These are phyloP conservation scores for Pseudocercospora cruenta DNA, from an alignment of 2,329 filamentous ascomycete species.

Conservation along the genomic window DNA sequence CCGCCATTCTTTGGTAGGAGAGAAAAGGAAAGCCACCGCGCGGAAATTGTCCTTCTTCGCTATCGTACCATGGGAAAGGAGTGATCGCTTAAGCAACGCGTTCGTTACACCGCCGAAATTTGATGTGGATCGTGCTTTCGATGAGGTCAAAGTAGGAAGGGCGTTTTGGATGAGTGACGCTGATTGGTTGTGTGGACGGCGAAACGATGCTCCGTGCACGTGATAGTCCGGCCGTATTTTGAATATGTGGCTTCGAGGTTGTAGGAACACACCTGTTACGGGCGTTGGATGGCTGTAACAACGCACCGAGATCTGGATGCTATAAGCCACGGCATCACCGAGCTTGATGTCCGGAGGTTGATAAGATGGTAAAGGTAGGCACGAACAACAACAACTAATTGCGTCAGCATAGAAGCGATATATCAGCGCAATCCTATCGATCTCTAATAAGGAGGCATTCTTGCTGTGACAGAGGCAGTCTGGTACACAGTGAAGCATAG, in stretches of 20 bases:
- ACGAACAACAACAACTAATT: not conserved
- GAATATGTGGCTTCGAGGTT: not conserved
- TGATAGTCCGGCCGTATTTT: not conserved
- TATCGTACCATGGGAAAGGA: slow-evolving; percentile 5
- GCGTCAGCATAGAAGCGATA: not conserved
- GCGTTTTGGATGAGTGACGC: not conserved
- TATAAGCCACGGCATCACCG: not conserved
- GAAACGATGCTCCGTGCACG: not conserved
- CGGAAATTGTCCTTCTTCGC: not conserved
- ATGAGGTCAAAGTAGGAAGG: not conserved
- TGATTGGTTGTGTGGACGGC: not conserved
- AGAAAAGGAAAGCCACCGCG: not conserved
- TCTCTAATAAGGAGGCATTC: no score
- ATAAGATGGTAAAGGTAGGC: not conserved
- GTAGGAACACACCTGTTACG: not conserved
- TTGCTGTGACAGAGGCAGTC: not conserved
- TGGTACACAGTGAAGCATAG: not conserved
- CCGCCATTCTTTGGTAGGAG: slow-evolving; percentile 3
- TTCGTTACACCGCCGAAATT: slow-evolving; percentile 6
- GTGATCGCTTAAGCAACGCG: not conserved
- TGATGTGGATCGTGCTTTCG: slow-evolving; percentile 3
- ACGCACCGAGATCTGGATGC: not conserved
- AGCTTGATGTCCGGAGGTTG: not conserved
- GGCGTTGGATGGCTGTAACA: not conserved
- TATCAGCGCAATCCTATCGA: not conserved